Conservation (phyloP, 306 rosid genomes). For the Citrullus colocynthis region DNA sequence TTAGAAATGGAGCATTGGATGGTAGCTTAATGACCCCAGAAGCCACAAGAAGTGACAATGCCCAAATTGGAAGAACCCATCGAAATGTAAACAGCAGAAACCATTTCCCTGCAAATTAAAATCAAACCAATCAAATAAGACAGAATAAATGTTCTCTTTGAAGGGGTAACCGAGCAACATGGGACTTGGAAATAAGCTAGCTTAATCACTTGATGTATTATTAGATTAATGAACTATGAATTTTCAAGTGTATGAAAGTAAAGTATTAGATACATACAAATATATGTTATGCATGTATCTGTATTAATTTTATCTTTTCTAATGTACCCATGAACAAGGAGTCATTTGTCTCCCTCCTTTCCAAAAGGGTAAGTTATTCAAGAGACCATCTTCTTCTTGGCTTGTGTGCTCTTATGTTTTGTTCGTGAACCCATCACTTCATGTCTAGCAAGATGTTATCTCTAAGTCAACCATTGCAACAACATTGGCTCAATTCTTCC, state of each 20-base stretch:
- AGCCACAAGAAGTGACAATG: constrained; percentile 44
- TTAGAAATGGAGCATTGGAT: constrained; percentile 39
- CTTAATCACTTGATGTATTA: too few species aligned
- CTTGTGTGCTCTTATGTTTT: neutral
- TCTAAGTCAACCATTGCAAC: neutral
- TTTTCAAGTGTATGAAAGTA: too few species aligned
- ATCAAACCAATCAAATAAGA: neutral
- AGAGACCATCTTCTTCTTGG: neutral
- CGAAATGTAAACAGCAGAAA: constrained; percentile 27
- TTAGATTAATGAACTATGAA: too few species aligned
- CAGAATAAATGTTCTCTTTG: neutral
- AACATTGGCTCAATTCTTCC: neutral
- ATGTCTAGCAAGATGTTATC: neutral
- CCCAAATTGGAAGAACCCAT: constrained; percentile 81
- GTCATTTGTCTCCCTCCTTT: too few species aligned
- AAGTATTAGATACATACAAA: too few species aligned
- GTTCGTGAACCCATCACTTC: neutral
- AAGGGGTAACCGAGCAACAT: neutral
- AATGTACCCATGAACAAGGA: too few species aligned
- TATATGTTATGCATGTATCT: too few species aligned
- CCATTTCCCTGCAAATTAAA: constrained; percentile 43
- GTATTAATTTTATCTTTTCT: too few species aligned
- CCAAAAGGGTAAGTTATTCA: too few species aligned
- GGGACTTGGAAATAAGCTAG: neutral
- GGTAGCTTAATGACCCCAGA: constrained; percentile 66